phyloP scores from a whole-genome alignment of 1,284 basidiomycete species.

The Heterobasidion annosum region DNA sequence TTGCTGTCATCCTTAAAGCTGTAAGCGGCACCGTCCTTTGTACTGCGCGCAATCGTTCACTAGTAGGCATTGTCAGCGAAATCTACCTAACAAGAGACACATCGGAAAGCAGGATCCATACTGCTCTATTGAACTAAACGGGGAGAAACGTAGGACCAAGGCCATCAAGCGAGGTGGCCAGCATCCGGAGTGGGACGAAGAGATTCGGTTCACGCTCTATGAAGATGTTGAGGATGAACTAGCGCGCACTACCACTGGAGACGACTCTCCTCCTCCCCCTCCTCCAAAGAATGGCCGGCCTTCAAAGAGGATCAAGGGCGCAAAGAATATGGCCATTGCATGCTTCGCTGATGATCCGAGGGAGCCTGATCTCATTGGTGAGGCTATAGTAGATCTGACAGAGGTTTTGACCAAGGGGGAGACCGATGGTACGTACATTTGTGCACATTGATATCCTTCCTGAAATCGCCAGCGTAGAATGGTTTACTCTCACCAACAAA shows the following conservation, averaged over 20 bases:
- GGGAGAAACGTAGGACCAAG: constrained; percentile 79
- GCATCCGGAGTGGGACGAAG: constrained; percentile 98
- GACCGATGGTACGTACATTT: constrained; percentile 73
- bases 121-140: constrained; percentile 73
- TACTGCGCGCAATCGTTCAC: constrained; percentile 9
- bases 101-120: constrained; percentile 99
- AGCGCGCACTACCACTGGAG: constrained; percentile 32
- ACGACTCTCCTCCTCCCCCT: constrained; percentile 47
- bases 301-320: constrained; percentile 60
- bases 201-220: constrained; percentile 87
- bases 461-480: constrained; percentile 41
- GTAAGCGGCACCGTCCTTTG: constrained; percentile 32
- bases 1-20: constrained; percentile 92
- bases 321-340: constrained; percentile 71
- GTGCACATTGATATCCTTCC: constrained; percentile 1
- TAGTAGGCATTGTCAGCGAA: constrained; percentile 45
- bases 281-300: constrained; percentile 46
- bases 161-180: constrained; percentile 95
- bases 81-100: constrained; percentile 88
- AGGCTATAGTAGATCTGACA: constrained; percentile 80
- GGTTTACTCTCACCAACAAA: constrained; percentile 86
- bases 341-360: constrained; percentile 94
- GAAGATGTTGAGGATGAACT: constrained; percentile 72
- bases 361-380: constrained; percentile 95
- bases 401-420: constrained; percentile 92